Percentiles rank a stretch among this genome's conserved stretches.
Evolutionary conservation across 371 early-diverging fungal genomes (phyloP).

Genomic region (Mortierella sp.): DNA sequence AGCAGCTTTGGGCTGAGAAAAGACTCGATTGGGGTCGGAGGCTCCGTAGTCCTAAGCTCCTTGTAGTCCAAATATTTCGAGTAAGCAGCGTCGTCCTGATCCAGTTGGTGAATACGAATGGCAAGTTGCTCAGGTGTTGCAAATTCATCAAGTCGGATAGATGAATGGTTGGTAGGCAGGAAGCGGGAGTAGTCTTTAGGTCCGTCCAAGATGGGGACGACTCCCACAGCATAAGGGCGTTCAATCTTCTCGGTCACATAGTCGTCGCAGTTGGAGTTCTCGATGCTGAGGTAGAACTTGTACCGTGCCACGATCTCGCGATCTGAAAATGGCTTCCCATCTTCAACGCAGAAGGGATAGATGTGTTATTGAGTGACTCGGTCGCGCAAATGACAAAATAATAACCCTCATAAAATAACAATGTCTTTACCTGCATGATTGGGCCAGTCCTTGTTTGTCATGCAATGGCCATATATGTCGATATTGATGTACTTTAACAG

Average conservation of each 20-base stretch:
- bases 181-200: slow-evolving; percentile 50
- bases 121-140: slow-evolving; percentile 36
- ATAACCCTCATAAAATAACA: no score
- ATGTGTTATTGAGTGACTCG: no score
- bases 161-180: slow-evolving; percentile 36
- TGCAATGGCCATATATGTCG: slow-evolving; percentile 50
- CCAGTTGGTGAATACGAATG: slow-evolving; percentile 17
- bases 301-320: slow-evolving; percentile 21
- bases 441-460: slow-evolving; percentile 39
- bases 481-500: slow-evolving; percentile 44
- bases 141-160: slow-evolving; percentile 42
- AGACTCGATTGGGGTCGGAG: background rate
- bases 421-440: slow-evolving; percentile 13
- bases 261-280: slow-evolving; percentile 55
- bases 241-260: slow-evolving; percentile 49
- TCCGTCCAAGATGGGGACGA: slow-evolving; percentile 54
- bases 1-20: slow-evolving; percentile 25
- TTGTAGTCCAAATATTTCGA: slow-evolving; percentile 27
- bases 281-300: slow-evolving; percentile 52
- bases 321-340: background rate
- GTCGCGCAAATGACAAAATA: no score
- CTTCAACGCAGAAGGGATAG: slow-evolving; percentile 8
- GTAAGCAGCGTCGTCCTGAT: slow-evolving; percentile 31
- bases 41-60: no score
- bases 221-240: slow-evolving; percentile 33